A percentile compares a stretch with the other conserved stretches of the same genome.
Evolutionary conservation across 768 basidiomycete species (phyloP).

Genomic region (Boletus rubropictus): DNA sequence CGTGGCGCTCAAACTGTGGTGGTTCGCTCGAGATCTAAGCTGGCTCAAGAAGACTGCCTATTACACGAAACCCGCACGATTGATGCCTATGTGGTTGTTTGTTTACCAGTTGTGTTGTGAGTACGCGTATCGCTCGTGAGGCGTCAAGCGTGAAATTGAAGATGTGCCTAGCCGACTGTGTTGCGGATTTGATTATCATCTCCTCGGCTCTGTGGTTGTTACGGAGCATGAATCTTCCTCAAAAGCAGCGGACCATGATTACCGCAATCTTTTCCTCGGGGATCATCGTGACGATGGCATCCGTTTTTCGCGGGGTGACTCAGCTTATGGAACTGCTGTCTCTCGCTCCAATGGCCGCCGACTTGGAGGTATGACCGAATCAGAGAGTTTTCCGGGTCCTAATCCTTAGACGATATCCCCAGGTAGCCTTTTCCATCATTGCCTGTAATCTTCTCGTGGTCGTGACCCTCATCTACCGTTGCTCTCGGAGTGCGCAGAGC

Average conservation of each 20-base stretch:
- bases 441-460: constrained; percentile 21
- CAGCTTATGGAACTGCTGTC: constrained; percentile 7
- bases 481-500: background rate
- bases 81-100: constrained; percentile 4
- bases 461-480: constrained; percentile 15
- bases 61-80: background rate
- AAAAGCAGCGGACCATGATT: constrained; percentile 13
- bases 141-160: background rate
- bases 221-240: constrained; percentile 10
- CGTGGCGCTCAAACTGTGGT: constrained; percentile 11
- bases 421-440: constrained; percentile 16
- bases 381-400: background rate
- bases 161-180: constrained; percentile 16
- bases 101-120: constrained; percentile 15
- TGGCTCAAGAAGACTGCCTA: constrained; percentile 4
- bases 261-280: constrained; percentile 9
- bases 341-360: constrained; percentile 7
- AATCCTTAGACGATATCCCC: background rate
- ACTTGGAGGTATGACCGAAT: constrained; percentile 12
- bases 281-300: constrained; percentile 8
- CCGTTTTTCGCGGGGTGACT: constrained; percentile 12
- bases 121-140: background rate
- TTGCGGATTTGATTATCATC: constrained; percentile 17
- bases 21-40: background rate
- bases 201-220: constrained; percentile 8